These are phyloP conservation scores for Trypanosoma lewisi DNA, from an alignment of 208 protist genomes.

Conservation along the genomic window DNA sequence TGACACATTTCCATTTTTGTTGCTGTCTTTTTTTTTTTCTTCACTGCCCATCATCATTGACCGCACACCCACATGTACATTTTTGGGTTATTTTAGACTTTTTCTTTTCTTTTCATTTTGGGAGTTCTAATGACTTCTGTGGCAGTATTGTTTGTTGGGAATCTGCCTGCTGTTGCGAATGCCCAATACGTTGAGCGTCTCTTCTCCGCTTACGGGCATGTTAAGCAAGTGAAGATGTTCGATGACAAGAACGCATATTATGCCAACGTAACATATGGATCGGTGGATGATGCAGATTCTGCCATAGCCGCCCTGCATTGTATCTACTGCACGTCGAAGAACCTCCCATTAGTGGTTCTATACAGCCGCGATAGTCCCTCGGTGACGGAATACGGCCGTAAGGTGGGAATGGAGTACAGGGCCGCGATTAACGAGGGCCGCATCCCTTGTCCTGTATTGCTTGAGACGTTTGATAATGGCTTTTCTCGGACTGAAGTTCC, in stretches of 20 bases:
- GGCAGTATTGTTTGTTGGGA: conserved; percentile 73
- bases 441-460: conserved; percentile 32
- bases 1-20: too few relatives aligned
- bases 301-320: conserved; percentile 81
- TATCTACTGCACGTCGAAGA: conserved; percentile 67
- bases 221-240: conserved; percentile 56
- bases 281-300: conserved; percentile 75
- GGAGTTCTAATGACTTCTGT: conserved; percentile 7
- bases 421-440: conserved; percentile 51
- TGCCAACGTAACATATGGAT: conserved; percentile 68
- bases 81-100: conserved; percentile 17
- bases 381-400: conserved; percentile 64
- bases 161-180: conserved; percentile 73
- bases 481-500: conserved; percentile 58
- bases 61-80: too few relatives aligned
- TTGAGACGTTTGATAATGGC: conserved; percentile 65
- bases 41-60: too few relatives aligned
- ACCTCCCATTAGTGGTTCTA: conserved; percentile 76
- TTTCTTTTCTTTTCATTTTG: not conserved
- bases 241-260: conserved; percentile 50
- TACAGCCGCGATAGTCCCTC: conserved; percentile 64
- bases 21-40: too few relatives aligned
- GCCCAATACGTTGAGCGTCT: conserved; percentile 78
- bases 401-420: conserved; percentile 65
- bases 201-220: conserved; percentile 79